These are phyloP conservation scores for Salix suchowensis DNA, from an alignment of 345 rosid genomes.

Conservation along the genomic window DNA sequence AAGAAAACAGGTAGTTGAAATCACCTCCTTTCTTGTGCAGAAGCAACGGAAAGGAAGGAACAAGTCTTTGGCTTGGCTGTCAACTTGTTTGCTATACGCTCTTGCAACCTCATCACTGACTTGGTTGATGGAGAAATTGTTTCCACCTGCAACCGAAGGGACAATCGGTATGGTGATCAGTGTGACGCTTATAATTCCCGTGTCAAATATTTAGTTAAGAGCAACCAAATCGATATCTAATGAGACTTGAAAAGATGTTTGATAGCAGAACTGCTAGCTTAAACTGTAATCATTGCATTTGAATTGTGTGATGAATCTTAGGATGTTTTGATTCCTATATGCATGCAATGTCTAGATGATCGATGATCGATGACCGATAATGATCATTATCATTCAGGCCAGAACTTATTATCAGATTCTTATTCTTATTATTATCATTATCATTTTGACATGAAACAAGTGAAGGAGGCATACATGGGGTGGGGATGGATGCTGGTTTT, in stretches of 20 bases:
- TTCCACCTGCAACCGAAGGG: conserved; percentile 34
- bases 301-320: not conserved
- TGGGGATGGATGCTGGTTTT: conserved; percentile 34
- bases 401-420: not conserved
- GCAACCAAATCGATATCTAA: not conserved
- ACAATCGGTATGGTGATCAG: not conserved
- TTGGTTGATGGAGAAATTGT: conserved; percentile 17
- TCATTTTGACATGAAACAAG: not conserved
- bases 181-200: not conserved
- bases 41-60: conserved; percentile 89
- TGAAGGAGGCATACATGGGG: conserved; percentile 21
- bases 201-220: not conserved
- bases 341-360: not conserved
- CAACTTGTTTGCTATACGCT: conserved; percentile 23
- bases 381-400: not conserved
- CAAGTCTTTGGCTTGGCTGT: conserved; percentile 40
- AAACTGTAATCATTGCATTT: not conserved
- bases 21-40: conserved; percentile 73
- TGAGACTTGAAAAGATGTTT: not conserved
- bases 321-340: not conserved
- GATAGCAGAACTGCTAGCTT: not conserved
- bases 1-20: not conserved
- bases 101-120: conserved; percentile 27
- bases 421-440: no score
- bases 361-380: not conserved